These are phyloP conservation scores for Naumovozyma dairenensis DNA, from an alignment of 805 yeast genomes.

Conservation along the genomic window DNA sequence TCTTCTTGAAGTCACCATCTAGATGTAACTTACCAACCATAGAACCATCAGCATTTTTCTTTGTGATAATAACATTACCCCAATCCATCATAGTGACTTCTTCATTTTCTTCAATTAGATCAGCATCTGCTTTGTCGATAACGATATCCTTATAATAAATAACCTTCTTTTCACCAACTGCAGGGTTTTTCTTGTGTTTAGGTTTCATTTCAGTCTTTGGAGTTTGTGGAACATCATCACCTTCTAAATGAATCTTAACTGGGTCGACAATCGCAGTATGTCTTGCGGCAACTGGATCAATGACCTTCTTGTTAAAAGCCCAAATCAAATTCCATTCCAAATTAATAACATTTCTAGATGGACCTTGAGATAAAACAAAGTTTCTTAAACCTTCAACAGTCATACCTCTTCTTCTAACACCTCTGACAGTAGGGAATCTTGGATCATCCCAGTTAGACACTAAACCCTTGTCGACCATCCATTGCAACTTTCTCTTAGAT, in stretches of 20 bases:
- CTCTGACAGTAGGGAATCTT: constrained; percentile 98
- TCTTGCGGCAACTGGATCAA: constrained; percentile 96
- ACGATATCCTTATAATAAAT: constrained; percentile 52
- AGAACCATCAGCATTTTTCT: constrained; percentile 54
- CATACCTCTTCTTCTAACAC: constrained; percentile 99
- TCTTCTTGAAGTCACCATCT: constrained; percentile 95
- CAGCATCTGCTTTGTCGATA: constrained; percentile 80
- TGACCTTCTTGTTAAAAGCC: constrained; percentile 95
- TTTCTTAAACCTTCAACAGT: constrained; percentile 93
- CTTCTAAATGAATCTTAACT: constrained; percentile 54
- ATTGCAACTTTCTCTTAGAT: constrained; percentile 95
- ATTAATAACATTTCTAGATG: constrained; percentile 92
- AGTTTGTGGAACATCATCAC: constrained; percentile 52
- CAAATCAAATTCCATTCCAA: constrained; percentile 96
- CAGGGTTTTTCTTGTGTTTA: constrained; percentile 92
- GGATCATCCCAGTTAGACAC: constrained; percentile 98
- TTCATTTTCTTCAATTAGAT: constrained; percentile 68
- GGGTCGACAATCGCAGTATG: constrained; percentile 75
- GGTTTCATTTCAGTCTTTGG: constrained; percentile 65
- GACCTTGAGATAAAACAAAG: constrained; percentile 93
- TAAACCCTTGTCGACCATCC: constrained; percentile 90
- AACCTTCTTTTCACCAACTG: constrained; percentile 75
- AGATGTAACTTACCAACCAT: constrained; percentile 74
- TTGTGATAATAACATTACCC: constrained; percentile 84
- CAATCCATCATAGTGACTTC: constrained; percentile 98